Evolutionary conservation across 2,329 filamentous ascomycete species (phyloP).

Genomic region (Aspergillus candidus): DNA sequence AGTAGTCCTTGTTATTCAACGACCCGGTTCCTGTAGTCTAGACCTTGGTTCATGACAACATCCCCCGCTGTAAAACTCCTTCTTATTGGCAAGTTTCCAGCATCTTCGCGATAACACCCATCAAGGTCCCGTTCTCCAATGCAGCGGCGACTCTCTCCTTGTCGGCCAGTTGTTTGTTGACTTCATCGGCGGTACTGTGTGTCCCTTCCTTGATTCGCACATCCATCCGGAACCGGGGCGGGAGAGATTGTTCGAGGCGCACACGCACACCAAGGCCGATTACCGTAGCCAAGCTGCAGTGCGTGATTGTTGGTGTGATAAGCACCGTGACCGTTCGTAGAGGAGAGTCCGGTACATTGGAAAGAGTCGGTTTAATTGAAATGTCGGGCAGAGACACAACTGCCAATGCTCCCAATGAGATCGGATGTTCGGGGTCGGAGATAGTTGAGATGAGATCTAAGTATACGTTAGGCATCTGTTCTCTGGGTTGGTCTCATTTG

Average conservation of each 20-base stretch:
- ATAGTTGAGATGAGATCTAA: constrained; percentile 89
- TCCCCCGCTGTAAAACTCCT: too few species aligned
- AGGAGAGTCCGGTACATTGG: constrained; percentile 50
- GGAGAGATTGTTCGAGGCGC: constrained; percentile 81
- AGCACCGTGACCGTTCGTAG: constrained; percentile 74
- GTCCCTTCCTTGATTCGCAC: constrained; percentile 92
- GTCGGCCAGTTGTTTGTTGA: constrained; percentile 93
- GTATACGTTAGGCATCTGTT: constrained; percentile 1
- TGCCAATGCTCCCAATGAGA: constrained; percentile 85
- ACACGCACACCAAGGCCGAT: constrained; percentile 92
- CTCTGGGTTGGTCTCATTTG: not conserved
- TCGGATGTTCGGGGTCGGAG: constrained; percentile 91
- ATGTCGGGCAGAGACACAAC: constrained; percentile 97
- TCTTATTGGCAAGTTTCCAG: constrained; percentile 68
- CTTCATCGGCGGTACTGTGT: constrained; percentile 90
- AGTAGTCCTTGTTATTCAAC: not conserved
- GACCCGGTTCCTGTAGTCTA: too few species aligned
- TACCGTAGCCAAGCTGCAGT: constrained; percentile 93
- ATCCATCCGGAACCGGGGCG: constrained; percentile 85
- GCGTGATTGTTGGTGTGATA: constrained; percentile 92
- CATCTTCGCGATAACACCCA: constrained; percentile 88
- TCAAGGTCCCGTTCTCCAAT: constrained; percentile 85
- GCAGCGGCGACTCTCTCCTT: constrained; percentile 95
- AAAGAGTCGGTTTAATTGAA: constrained; percentile 63
- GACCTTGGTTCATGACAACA: too few species aligned